Evolutionary conservation across 2,329 filamentous ascomycete species (phyloP).

Genomic region (Aschersonia sp.): DNA sequence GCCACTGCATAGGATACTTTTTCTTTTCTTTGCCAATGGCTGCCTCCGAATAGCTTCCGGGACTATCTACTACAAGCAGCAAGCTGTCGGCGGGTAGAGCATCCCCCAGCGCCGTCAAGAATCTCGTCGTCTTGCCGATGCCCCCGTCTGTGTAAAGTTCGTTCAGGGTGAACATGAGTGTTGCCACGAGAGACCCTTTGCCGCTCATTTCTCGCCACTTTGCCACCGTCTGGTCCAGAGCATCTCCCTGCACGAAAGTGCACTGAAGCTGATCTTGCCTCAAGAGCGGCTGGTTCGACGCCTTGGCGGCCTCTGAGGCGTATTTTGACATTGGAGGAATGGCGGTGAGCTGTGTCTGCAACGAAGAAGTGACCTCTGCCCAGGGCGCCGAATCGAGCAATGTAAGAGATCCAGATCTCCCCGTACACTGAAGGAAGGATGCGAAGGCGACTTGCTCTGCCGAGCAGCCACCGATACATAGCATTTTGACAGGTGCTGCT

Average conservation of each 20-base stretch:
- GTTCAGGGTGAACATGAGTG: slow-evolving; percentile 87
- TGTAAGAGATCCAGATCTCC: slow-evolving; percentile 27
- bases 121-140: slow-evolving; percentile 55
- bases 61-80: slow-evolving; percentile 79
- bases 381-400: slow-evolving; percentile 79
- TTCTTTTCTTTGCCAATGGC: slow-evolving; percentile 46
- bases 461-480: slow-evolving; percentile 42
- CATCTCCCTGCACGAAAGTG: slow-evolving; percentile 32
- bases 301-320: slow-evolving; percentile 30
- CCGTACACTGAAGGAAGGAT: slow-evolving; percentile 21
- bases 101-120: slow-evolving; percentile 57
- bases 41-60: slow-evolving; percentile 82
- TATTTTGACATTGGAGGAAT: slow-evolving; percentile 36
- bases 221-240: slow-evolving; percentile 24
- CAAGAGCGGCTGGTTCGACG: slow-evolving; percentile 30
- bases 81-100: slow-evolving; percentile 43
- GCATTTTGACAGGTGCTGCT: slow-evolving; percentile 18
- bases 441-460: slow-evolving; percentile 46
- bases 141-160: slow-evolving; percentile 77
- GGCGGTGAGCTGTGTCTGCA: slow-evolving; percentile 41
- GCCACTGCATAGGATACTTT: slow-evolving; percentile 85
- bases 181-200: slow-evolving; percentile 42
- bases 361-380: slow-evolving; percentile 42
- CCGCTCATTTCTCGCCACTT: slow-evolving; percentile 19
- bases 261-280: slow-evolving; percentile 20